Conservation (phyloP, 352 stramenopile species). For the Phytopythium boreale region DNA sequence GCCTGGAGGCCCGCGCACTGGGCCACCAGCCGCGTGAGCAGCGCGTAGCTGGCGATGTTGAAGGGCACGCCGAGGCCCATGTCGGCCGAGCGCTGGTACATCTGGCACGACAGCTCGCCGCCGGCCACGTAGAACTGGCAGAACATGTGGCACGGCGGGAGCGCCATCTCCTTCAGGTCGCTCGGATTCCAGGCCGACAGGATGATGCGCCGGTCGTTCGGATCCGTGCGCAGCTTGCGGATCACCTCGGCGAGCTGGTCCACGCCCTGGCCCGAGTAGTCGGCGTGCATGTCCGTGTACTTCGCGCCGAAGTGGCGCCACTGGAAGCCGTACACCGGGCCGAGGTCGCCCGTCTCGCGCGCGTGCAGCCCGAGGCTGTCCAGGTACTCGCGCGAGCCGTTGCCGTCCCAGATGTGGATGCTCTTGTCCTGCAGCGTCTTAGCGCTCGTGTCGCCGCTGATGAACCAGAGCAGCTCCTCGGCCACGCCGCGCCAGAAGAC, state of each 20-base stretch:
- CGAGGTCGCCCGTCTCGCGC: slow-evolving; percentile 96
- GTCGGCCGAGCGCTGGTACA: slow-evolving; percentile 99
- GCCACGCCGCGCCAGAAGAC: slow-evolving; percentile 99
- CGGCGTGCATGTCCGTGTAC: slow-evolving; percentile 97
- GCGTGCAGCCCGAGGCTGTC: slow-evolving; percentile 91
- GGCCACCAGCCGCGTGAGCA: slow-evolving; percentile 96
- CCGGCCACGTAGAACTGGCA: slow-evolving; percentile 93
- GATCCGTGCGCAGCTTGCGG: slow-evolving; percentile 96
- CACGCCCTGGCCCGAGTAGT: slow-evolving; percentile 98
- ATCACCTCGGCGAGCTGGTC: slow-evolving; percentile 99
- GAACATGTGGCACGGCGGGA: slow-evolving; percentile 99
- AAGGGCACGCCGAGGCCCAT: slow-evolving; percentile 99
- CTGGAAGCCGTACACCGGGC: slow-evolving; percentile 97
- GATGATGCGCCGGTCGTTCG: slow-evolving; percentile 97
- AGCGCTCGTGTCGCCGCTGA: slow-evolving; percentile 96
- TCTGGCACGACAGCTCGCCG: slow-evolving; percentile 87
- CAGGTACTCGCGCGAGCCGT: slow-evolving; percentile 95
- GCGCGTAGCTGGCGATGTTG: slow-evolving; percentile 99
- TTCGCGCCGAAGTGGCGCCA: slow-evolving; percentile 99
- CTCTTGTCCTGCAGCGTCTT: slow-evolving; percentile 96
- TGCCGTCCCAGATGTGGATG: slow-evolving; percentile 99
- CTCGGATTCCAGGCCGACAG: slow-evolving; percentile 99
- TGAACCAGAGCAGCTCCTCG: slow-evolving; percentile 99
- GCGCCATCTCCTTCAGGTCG: slow-evolving; percentile 96
- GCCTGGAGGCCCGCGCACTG: slow-evolving; percentile 93